A percentile compares a stretch with the other conserved stretches of the same genome.
phyloP scores from a whole-genome alignment of 345 rosid species.

The Trapa bicornis region DNA sequence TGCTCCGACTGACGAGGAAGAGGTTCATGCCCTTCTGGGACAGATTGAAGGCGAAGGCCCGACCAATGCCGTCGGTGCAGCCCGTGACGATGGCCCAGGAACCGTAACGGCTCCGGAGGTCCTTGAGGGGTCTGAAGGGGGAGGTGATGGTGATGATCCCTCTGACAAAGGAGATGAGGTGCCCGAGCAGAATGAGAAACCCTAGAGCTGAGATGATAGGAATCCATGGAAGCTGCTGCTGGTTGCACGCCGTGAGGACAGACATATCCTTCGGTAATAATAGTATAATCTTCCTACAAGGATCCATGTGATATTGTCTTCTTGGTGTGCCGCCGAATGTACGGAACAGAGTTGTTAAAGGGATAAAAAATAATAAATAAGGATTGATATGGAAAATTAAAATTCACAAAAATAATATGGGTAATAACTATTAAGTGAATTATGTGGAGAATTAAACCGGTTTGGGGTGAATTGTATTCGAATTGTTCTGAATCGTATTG shows the following conservation, averaged over 20 bases:
- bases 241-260: background rate
- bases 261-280: background rate
- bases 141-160: conserved; percentile 26
- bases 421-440: no score
- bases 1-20: conserved; percentile 54
- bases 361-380: no score
- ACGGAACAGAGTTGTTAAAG: no score
- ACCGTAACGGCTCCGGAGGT: conserved; percentile 44
- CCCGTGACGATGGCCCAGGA: conserved; percentile 89
- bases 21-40: conserved; percentile 56
- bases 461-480: no score
- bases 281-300: no score
- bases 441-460: no score
- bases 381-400: no score
- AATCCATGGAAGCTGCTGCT: conserved; percentile 11
- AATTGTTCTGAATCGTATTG: no score
- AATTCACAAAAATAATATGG: no score
- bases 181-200: conserved; percentile 29
- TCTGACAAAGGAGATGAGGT: conserved; percentile 24
- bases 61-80: conserved; percentile 81
- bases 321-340: no score
- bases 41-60: conserved; percentile 50
- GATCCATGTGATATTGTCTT: no score
- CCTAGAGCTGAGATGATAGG: conserved; percentile 29
- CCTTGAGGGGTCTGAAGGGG: conserved; percentile 30